Percentiles rank a stretch among this genome's conserved stretches.
Evolutionary conservation across 768 basidiomycete genomes (phyloP).

Genomic region (Rhodotorula sphaerocarpa): DNA sequence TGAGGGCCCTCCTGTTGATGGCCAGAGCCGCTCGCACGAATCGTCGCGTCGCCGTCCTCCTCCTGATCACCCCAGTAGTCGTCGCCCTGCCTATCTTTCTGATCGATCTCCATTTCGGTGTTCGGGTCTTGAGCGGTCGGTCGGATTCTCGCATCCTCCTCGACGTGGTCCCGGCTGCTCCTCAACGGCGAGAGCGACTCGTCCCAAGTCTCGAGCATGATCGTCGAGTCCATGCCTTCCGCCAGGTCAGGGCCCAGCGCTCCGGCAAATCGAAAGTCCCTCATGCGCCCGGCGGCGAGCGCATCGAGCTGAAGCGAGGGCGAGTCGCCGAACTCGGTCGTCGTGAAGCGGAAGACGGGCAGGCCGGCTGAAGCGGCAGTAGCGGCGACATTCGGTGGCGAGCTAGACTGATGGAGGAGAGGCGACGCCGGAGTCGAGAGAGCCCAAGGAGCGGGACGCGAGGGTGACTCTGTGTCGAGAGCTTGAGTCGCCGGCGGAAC

Average conservation of each 20-base stretch:
- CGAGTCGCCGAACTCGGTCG: conserved; percentile 14
- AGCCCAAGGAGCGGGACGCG: conserved; percentile 3
- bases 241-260: not conserved
- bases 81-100: not conserved
- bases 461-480: not conserved
- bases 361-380: not conserved
- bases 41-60: not conserved
- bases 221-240: conserved; percentile 19
- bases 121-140: not conserved
- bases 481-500: too few relatives aligned
- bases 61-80: not conserved
- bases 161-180: not conserved
- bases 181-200: not conserved
- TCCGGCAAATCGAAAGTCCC: too few relatives aligned
- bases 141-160: not conserved
- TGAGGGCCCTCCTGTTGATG: too few relatives aligned
- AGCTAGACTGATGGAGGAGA: not conserved
- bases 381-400: not conserved
- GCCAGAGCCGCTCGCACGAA: not conserved
- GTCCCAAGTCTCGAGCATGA: conserved; percentile 9
- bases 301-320: not conserved
- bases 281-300: not conserved
- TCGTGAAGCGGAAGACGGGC: conserved; percentile 22
- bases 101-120: not conserved
- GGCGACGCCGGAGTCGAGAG: not conserved